A percentile compares a stretch with the other conserved stretches of the same genome.
These are phyloP conservation scores for Skeletonema marinoi DNA, from an alignment of 108 stramenopile genomes.

Conservation along the genomic window DNA sequence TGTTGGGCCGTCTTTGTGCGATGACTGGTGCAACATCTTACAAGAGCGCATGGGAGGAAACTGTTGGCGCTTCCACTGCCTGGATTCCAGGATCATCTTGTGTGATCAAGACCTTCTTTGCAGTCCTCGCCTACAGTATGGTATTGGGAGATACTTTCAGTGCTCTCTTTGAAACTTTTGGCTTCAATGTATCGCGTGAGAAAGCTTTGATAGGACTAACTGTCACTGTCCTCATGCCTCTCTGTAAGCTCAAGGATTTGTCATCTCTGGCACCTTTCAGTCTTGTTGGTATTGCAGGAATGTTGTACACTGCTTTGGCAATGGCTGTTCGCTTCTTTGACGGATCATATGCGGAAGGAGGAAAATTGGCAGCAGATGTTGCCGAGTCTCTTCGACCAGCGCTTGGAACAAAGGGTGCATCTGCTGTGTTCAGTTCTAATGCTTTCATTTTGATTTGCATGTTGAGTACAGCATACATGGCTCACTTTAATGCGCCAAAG, in stretches of 20 bases:
- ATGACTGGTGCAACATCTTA: conserved; percentile 83
- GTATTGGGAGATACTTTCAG: conserved; percentile 92
- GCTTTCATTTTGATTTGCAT: conserved; percentile 94
- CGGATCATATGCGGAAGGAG: conserved; percentile 67
- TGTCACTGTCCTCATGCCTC: conserved; percentile 77
- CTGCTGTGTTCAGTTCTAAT: conserved; percentile 70
- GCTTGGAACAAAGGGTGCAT: conserved; percentile 72
- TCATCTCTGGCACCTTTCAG: conserved; percentile 85
- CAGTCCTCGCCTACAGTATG: conserved; percentile 92
- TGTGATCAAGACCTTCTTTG: conserved; percentile 88
- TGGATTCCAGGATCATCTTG: conserved; percentile 88
- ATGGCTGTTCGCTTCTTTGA: conserved; percentile 82
- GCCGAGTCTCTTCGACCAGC: conserved; percentile 63
- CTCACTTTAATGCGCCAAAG: conserved; percentile 92
- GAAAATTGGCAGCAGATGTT: conserved; percentile 49
- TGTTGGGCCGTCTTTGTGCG: conserved; percentile 76
- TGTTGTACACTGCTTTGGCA: conserved; percentile 84
- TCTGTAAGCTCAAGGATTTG: conserved; percentile 90
- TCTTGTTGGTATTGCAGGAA: conserved; percentile 81
- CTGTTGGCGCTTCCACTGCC: conserved; percentile 68
- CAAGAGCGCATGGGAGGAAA: conserved; percentile 88
- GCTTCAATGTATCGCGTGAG: conserved; percentile 50
- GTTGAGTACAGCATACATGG: conserved; percentile 96
- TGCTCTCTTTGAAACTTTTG: conserved; percentile 66
- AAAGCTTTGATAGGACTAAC: conserved; percentile 70